Conservation (phyloP, 2,329 filamentous ascomycete genomes). For the Plectosphaerella sp. region DNA sequence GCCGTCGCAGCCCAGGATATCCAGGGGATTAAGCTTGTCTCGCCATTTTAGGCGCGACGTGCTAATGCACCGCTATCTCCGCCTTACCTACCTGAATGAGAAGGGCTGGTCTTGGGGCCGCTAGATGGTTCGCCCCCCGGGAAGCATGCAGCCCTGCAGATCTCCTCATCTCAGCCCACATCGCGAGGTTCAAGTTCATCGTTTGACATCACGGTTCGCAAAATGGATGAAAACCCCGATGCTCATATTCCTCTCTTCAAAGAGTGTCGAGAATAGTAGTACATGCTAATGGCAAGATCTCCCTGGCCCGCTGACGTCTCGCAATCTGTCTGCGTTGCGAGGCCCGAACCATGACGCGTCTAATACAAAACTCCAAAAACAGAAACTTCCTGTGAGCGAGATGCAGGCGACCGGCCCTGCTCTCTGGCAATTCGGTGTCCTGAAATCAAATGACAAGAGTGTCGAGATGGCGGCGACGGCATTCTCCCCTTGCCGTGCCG, state of each 20-base stretch:
- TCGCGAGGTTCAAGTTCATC: too few species aligned
- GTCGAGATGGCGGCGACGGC: background rate
- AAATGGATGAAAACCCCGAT: too few species aligned
- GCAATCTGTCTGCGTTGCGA: constrained; percentile 1
- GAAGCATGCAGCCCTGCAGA: background rate
- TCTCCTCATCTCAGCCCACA: background rate
- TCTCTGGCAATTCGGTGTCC: background rate
- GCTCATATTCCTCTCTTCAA: constrained; percentile 4
- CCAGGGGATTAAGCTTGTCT: background rate
- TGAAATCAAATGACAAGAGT: background rate
- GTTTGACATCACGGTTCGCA: too few species aligned
- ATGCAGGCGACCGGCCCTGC: too few species aligned
- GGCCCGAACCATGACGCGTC: too few species aligned
- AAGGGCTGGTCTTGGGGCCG: background rate
- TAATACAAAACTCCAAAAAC: too few species aligned
- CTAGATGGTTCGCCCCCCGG: background rate
- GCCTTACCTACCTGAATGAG: background rate
- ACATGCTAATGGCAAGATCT: constrained; percentile 12
- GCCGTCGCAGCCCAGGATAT: too few species aligned
- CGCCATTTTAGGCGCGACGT: background rate
- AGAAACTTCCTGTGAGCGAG: background rate
- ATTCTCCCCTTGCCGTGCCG: background rate
- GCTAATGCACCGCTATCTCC: background rate
- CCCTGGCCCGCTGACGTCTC: constrained; percentile 2
- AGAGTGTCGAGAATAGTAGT: constrained; percentile 23